These are phyloP conservation scores for Apiospora saccharicola DNA, from an alignment of 2,329 filamentous ascomycete genomes.

Conservation along the genomic window DNA sequence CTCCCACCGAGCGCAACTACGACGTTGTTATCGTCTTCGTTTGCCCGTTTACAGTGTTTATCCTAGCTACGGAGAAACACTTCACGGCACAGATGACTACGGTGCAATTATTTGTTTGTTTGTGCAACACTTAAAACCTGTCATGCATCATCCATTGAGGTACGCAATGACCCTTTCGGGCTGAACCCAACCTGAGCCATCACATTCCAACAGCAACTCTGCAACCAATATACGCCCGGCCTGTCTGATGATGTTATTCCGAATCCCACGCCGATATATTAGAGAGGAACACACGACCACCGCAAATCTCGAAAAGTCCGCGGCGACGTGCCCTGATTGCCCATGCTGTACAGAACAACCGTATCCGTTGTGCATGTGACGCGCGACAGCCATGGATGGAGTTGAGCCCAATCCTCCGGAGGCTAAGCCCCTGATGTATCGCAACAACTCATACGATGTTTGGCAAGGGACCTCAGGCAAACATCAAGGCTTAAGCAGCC, in stretches of 20 bases:
- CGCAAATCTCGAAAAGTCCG: background rate
- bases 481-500: background rate
- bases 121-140: background rate
- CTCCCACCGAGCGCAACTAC: background rate
- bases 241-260: background rate
- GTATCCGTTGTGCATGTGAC: background rate
- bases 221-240: background rate
- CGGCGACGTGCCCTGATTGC: background rate
- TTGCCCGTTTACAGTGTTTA: background rate
- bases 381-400: background rate
- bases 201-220: background rate
- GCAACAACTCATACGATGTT: background rate
- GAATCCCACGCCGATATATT: background rate
- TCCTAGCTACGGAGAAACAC: background rate
- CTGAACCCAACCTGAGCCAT: background rate
- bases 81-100: background rate
- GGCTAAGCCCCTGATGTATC: constrained; percentile 1
- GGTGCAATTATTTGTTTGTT: background rate
- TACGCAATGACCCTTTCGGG: background rate
- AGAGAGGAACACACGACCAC: background rate
- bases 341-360: background rate
- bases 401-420: background rate
- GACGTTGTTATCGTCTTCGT: background rate
- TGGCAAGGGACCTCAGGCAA: background rate
- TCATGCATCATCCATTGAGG: background rate